These are phyloP conservation scores for Calamus simplicifolius DNA, from an alignment of 176 grass and related monocot genomes.

Conservation along the genomic window DNA sequence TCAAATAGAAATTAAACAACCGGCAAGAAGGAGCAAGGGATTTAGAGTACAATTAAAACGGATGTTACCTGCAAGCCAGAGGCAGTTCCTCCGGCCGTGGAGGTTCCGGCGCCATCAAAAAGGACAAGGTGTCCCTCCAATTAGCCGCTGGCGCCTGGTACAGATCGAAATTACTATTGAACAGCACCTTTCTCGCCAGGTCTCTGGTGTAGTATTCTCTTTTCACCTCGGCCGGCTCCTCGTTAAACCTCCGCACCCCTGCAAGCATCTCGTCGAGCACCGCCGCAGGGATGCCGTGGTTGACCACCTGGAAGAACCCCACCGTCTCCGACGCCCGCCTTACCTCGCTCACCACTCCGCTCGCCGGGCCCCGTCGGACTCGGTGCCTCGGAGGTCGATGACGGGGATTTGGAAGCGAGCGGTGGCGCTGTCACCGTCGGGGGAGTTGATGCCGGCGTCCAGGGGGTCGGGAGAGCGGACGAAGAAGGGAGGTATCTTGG, in stretches of 20 bases:
- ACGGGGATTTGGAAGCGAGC: slow-evolving; percentile 20
- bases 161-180: slow-evolving; percentile 39
- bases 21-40: no score
- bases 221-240: slow-evolving; percentile 26
- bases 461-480: slow-evolving; percentile 1
- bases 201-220: slow-evolving; percentile 38
- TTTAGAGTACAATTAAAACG: no score
- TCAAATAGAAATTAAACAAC: no score
- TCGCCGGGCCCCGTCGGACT: background rate
- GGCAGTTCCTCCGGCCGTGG: slow-evolving; percentile 25
- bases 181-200: slow-evolving; percentile 4
- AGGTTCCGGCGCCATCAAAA: slow-evolving; percentile 11
- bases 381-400: slow-evolving; percentile 23
- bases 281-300: slow-evolving; percentile 23
- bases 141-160: slow-evolving; percentile 28
- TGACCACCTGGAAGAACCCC: slow-evolving; percentile 59
- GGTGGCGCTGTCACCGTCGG: no score
- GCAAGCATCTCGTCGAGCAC: slow-evolving; percentile 29
- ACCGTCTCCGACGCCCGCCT: slow-evolving; percentile 18
- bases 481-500: slow-evolving; percentile 24
- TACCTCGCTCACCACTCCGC: background rate
- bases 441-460: background rate
- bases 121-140: slow-evolving; percentile 44
- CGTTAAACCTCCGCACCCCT: slow-evolving; percentile 28
- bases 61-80: slow-evolving; percentile 8